These are phyloP conservation scores for Scleroderma citrinum DNA, from an alignment of 768 basidiomycete genomes.

Conservation along the genomic window DNA sequence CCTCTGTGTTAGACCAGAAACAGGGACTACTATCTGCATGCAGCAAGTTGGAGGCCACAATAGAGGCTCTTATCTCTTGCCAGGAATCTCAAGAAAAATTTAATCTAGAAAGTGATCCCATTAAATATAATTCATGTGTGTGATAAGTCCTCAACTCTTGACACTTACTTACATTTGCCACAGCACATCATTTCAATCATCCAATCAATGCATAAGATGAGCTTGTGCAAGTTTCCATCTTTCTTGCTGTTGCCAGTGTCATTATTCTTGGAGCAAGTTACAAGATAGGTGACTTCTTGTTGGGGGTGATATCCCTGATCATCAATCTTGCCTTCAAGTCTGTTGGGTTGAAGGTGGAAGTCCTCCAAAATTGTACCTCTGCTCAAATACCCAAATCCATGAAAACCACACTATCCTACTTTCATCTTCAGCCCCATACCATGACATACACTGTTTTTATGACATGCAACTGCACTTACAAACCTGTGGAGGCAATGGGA, in stretches of 20 bases:
- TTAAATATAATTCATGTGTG: neutral
- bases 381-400: neutral
- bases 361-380: too few species aligned
- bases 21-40: too few species aligned
- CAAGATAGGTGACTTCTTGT: conserved; percentile 12
- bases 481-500: too few species aligned
- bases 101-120: neutral
- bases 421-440: conserved; percentile 11
- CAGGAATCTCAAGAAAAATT: too few species aligned
- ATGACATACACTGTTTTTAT: conserved; percentile 11
- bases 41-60: too few species aligned
- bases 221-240: conserved; percentile 16
- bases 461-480: too few species aligned
- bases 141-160: too few species aligned
- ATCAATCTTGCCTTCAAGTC: too few species aligned
- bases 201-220: conserved; percentile 7
- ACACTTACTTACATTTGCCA: neutral
- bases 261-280: conserved; percentile 12
- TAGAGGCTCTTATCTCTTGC: too few species aligned
- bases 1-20: too few species aligned
- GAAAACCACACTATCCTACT: conserved; percentile 1
- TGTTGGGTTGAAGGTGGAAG: too few species aligned
- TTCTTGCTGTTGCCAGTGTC: conserved; percentile 15
- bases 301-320: too few species aligned
- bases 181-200: conserved; percentile 2